Evolutionary conservation across 2,329 filamentous ascomycete species (phyloP).

Genomic region (Aureobasidium sp.): DNA sequence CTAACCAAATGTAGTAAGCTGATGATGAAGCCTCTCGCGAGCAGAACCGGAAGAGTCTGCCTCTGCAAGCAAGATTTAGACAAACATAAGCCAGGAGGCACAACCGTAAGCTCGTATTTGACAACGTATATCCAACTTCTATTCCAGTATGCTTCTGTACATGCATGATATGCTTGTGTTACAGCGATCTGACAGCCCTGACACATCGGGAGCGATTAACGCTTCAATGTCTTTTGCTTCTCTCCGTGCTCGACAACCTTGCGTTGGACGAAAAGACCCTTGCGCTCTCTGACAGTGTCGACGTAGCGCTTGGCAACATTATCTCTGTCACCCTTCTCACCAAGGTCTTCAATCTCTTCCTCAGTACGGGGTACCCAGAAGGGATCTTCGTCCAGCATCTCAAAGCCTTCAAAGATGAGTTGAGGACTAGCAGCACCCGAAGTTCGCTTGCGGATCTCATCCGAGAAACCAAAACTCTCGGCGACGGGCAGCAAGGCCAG

Average conservation of each 20-base stretch:
- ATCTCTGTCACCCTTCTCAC: conserved; percentile 85
- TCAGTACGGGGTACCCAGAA: conserved; percentile 98
- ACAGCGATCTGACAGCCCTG: too few species aligned
- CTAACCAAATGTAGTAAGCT: background rate
- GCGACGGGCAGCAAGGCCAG: conserved; percentile 80
- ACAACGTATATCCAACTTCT: too few species aligned
- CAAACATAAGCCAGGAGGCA: too few species aligned
- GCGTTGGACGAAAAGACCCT: conserved; percentile 75
- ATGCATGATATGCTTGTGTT: too few species aligned
- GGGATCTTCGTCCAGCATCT: conserved; percentile 88
- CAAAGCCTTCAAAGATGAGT: conserved; percentile 86
- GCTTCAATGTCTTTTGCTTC: conserved; percentile 75
- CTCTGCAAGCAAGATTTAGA: background rate
- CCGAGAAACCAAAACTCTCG: conserved; percentile 90
- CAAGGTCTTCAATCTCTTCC: conserved; percentile 91
- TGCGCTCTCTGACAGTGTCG: conserved; percentile 76
- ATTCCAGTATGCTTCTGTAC: too few species aligned
- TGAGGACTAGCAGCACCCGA: conserved; percentile 87
- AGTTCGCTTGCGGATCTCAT: conserved; percentile 93
- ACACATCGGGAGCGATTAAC: conserved; percentile 17
- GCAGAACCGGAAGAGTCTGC: too few species aligned
- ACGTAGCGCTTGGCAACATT: conserved; percentile 96
- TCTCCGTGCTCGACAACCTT: conserved; percentile 72
- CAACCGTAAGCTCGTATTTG: too few species aligned
- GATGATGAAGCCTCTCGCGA: too few species aligned